These are phyloP conservation scores for Cryptococcus jaspeensis DNA, from an alignment of 1,284 basidiomycete genomes.

Conservation along the genomic window DNA sequence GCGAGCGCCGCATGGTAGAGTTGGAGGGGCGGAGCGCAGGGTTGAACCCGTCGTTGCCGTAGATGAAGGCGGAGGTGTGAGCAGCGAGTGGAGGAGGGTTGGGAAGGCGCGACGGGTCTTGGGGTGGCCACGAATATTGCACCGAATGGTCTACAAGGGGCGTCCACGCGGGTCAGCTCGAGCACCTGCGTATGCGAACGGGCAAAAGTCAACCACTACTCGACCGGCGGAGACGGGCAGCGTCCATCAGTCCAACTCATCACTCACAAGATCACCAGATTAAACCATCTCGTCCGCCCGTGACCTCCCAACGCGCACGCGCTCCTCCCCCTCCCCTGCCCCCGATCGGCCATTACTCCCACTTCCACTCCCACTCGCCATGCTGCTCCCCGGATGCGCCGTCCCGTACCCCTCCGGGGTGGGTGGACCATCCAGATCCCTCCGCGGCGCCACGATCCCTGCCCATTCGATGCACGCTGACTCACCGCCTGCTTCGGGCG, in stretches of 20 bases:
- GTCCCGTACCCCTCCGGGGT: neutral
- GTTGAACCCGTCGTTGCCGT: constrained; percentile 70
- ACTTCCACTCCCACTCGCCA: constrained; percentile 10
- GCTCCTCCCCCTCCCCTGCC: constrained; percentile 8
- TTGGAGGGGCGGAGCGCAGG: constrained; percentile 68
- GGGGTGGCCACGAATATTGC: constrained; percentile 57
- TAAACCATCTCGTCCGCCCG: constrained; percentile 23
- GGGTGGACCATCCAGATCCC: constrained; percentile 14
- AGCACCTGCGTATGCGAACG: neutral
- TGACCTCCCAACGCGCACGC: constrained; percentile 1
- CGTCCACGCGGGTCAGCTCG: constrained; percentile 1
- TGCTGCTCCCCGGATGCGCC: constrained; percentile 6
- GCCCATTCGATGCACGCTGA: constrained; percentile 52
- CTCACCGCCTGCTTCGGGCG: constrained; percentile 73
- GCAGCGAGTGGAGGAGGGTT: constrained; percentile 27
- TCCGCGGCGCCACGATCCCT: constrained; percentile 31
- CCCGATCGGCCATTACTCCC: constrained; percentile 13
- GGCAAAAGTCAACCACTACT: constrained; percentile 7
- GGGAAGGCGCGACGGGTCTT: constrained; percentile 50
- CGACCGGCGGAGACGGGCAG: neutral
- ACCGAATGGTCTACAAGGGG: constrained; percentile 13
- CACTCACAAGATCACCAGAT: neutral
- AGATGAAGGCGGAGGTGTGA: constrained; percentile 74
- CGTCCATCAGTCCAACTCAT: constrained; percentile 6
- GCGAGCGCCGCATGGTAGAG: constrained; percentile 53